Percentiles rank a stretch among this genome's conserved stretches.
Conservation (phyloP, 2,329 filamentous ascomycete species). For the Mycosphaerella arachidis region DNA sequence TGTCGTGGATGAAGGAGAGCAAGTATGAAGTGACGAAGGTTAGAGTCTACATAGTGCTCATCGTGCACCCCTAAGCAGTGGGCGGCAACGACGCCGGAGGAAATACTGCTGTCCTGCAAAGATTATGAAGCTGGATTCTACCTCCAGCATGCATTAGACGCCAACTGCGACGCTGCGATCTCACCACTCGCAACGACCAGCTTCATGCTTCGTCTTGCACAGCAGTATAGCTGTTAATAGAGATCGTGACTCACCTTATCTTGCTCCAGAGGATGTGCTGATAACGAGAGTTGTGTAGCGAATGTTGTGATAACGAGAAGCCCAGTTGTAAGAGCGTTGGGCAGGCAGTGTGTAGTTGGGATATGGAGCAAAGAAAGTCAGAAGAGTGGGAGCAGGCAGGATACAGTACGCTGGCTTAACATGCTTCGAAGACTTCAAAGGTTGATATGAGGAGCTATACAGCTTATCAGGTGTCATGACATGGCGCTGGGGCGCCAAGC, state of each 20-base stretch:
- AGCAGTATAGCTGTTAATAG: not conserved
- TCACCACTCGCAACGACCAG: not conserved
- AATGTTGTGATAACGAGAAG: not conserved
- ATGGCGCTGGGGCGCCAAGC: not conserved
- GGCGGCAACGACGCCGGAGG: not conserved
- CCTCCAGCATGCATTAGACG: not conserved
- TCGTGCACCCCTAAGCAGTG: not conserved
- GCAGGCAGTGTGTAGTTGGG: not conserved
- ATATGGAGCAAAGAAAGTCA: not conserved
- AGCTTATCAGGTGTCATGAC: not conserved
- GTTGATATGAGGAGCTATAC: not conserved
- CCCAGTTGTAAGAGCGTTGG: not conserved
- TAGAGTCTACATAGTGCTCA: not conserved
- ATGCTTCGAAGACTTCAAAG: not conserved
- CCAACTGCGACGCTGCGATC: not conserved
- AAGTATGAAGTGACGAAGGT: not conserved
- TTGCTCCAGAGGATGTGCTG: not conserved
- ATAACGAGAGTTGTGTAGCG: not conserved
- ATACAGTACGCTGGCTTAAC: not conserved
- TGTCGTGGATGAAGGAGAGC: not conserved
- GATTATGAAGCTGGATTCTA: not conserved
- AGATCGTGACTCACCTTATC: not conserved
- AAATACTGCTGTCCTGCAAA: not conserved
- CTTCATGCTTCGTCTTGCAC: not conserved
- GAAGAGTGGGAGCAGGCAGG: not conserved